Evolutionary conservation across 192 early-diverging fungal species (phyloP).

Genomic region (Thoreauomyces humboldtii): DNA sequence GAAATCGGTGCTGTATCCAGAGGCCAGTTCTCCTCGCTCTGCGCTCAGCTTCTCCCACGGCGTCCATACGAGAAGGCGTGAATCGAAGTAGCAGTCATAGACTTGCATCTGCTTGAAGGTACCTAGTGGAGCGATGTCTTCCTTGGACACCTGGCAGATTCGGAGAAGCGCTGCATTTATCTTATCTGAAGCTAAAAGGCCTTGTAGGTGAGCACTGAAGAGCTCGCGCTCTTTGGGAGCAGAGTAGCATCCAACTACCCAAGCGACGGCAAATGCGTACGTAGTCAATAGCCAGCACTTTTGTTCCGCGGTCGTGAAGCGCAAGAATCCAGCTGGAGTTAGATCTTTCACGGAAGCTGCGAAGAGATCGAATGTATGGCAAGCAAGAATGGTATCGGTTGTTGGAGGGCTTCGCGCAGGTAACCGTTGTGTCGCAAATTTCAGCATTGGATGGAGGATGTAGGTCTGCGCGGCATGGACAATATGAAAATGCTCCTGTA

Average conservation of each 20-base stretch:
- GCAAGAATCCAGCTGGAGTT: constrained; percentile 20
- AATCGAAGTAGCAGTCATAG: constrained; percentile 38
- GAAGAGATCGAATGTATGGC: constrained; percentile 11
- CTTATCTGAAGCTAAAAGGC: background rate
- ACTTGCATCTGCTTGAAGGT: constrained; percentile 10
- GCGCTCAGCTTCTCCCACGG: constrained; percentile 14
- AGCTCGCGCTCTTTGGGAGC: background rate
- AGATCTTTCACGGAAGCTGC: constrained; percentile 20
- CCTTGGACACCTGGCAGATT: background rate
- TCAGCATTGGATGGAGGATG: background rate
- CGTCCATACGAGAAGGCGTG: constrained; percentile 32
- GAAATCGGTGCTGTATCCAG: background rate
- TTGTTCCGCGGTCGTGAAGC: constrained; percentile 32
- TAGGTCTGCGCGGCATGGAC: background rate
- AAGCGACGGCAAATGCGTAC: constrained; percentile 26
- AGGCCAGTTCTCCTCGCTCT: constrained; percentile 1
- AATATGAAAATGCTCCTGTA: background rate
- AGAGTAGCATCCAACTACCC: constrained; percentile 22
- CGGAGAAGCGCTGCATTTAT: background rate
- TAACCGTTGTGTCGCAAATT: constrained; percentile 12
- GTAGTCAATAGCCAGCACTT: constrained; percentile 24
- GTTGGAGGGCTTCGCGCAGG: background rate
- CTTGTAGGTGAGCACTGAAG: background rate
- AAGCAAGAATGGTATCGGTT: background rate
- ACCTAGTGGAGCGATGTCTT: background rate